Conservation (phyloP, 2,329 filamentous ascomycete genomes). For the Aspergillus terreus region DNA sequence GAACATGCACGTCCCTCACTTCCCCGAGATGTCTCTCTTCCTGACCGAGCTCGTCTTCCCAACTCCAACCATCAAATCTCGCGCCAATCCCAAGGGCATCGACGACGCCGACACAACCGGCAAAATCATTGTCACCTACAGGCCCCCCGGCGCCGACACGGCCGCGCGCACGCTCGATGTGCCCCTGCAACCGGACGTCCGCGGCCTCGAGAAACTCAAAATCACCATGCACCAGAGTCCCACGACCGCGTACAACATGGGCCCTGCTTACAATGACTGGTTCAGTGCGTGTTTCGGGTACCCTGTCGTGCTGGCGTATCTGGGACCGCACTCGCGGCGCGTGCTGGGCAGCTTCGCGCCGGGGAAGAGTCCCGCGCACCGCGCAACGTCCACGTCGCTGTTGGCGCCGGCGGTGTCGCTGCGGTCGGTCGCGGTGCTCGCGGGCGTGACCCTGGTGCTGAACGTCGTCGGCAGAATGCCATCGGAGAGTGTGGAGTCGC, state of each 20-base stretch:
- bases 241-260: conserved; percentile 62
- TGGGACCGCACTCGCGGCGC: conserved; percentile 57
- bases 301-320: conserved; percentile 58
- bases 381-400: background rate
- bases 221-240: conserved; percentile 60
- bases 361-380: conserved; percentile 26
- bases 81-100: background rate
- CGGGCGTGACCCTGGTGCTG: conserved; percentile 7
- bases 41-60: conserved; percentile 50
- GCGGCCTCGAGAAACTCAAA: conserved; percentile 45
- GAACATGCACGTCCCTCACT: conserved; percentile 59
- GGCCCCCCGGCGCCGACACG: conserved; percentile 16
- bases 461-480: conserved; percentile 1
- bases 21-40: conserved; percentile 63
- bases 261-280: conserved; percentile 57
- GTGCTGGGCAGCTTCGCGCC: conserved; percentile 62
- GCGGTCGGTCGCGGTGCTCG: conserved; percentile 1
- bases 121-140: conserved; percentile 42
- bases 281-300: conserved; percentile 66
- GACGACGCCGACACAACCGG: conserved; percentile 10
- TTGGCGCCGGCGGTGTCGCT: background rate
- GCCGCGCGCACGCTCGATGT: conserved; percentile 45
- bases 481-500: background rate
- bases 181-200: conserved; percentile 53
- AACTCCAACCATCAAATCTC: conserved; percentile 10